Percentiles rank a stretch among this genome's conserved stretches.
Conservation (phyloP, 108 stramenopile genomes). For the Conticribra guillardii region DNA sequence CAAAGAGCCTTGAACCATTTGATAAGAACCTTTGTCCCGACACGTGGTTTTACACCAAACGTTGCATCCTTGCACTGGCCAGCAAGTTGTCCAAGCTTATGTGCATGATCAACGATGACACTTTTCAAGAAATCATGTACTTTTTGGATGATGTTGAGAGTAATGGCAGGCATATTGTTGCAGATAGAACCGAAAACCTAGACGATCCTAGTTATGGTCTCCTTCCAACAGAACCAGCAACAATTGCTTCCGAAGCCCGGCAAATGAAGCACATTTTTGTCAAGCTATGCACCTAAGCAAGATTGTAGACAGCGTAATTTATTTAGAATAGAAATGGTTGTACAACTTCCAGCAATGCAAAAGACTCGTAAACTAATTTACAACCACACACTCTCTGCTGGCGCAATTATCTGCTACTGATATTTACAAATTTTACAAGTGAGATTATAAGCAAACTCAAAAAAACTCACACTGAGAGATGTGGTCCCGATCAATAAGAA, state of each 20-base stretch:
- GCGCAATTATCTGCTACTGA: too few relatives aligned
- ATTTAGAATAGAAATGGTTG: too few relatives aligned
- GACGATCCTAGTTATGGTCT: neutral
- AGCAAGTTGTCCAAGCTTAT: constrained; percentile 81
- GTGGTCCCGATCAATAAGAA: too few relatives aligned
- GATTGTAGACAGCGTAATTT: too few relatives aligned
- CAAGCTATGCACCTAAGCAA: constrained; percentile 17
- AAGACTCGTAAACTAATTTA: too few relatives aligned
- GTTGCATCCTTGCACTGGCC: constrained; percentile 82
- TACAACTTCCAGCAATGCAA: too few relatives aligned
- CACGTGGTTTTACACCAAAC: constrained; percentile 89
- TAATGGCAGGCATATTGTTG: constrained; percentile 24
- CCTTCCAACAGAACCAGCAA: neutral
- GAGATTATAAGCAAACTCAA: too few relatives aligned
- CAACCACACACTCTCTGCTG: too few relatives aligned
- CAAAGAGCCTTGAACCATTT: constrained; percentile 85
- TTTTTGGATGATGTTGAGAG: constrained; percentile 61
- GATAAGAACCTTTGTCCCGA: constrained; percentile 84
- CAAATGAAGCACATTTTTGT: constrained; percentile 37
- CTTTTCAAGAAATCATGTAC: constrained; percentile 66
- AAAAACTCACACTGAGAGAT: too few relatives aligned
- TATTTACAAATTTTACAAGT: too few relatives aligned
- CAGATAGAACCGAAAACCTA: neutral
- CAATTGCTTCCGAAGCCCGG: constrained; percentile 30
- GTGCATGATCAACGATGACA: constrained; percentile 68